Percentiles rank a stretch among this genome's conserved stretches.
Conservation (phyloP, 2,329 filamentous ascomycete genomes). For the Xylariomycetidae sp. region DNA sequence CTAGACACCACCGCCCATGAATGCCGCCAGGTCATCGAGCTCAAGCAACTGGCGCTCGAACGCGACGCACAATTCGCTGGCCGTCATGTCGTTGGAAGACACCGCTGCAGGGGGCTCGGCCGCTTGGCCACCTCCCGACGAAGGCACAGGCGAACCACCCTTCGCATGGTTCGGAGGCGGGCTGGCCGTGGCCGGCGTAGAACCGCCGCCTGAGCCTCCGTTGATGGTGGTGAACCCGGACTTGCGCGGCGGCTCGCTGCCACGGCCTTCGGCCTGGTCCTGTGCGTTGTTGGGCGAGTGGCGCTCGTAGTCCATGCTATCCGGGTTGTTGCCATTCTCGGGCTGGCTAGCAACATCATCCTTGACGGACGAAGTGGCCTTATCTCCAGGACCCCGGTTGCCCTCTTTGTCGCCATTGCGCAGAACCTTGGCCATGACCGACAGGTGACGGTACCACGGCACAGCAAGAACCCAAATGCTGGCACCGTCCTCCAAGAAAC, state of each 20-base stretch:
- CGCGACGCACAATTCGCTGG: slow-evolving; percentile 50
- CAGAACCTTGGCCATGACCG: slow-evolving; percentile 56
- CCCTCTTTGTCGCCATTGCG: slow-evolving; percentile 42
- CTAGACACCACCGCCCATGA: slow-evolving; percentile 56
- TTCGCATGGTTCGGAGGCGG: slow-evolving; percentile 36
- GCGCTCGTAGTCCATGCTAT: slow-evolving; percentile 54
- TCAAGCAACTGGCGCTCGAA: slow-evolving; percentile 56
- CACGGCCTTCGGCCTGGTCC: slow-evolving; percentile 35
- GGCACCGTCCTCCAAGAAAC: slow-evolving; percentile 52
- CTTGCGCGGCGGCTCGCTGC: slow-evolving; percentile 49
- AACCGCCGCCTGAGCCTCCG: slow-evolving; percentile 44
- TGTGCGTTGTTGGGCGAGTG: slow-evolving; percentile 27
- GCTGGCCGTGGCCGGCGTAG: slow-evolving; percentile 41
- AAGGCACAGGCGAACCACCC: slow-evolving; percentile 27
- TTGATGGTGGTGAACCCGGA: slow-evolving; percentile 55
- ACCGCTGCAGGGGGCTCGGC: slow-evolving; percentile 21
- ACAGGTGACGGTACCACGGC: slow-evolving; percentile 54
- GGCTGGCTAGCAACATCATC: slow-evolving; percentile 50
- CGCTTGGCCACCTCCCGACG: slow-evolving; percentile 18
- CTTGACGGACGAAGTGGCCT: slow-evolving; percentile 39
- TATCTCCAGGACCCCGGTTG: slow-evolving; percentile 23
- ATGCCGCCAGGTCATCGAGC: slow-evolving; percentile 54
- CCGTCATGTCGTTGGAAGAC: slow-evolving; percentile 45
- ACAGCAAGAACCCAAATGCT: slow-evolving; percentile 55
- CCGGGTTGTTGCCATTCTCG: slow-evolving; percentile 44